Percentiles rank a stretch among this genome's conserved stretches.
These are phyloP conservation scores for Paraurostyla sp. DNA, from an alignment of 73 alveolate species.

Conservation along the genomic window DNA sequence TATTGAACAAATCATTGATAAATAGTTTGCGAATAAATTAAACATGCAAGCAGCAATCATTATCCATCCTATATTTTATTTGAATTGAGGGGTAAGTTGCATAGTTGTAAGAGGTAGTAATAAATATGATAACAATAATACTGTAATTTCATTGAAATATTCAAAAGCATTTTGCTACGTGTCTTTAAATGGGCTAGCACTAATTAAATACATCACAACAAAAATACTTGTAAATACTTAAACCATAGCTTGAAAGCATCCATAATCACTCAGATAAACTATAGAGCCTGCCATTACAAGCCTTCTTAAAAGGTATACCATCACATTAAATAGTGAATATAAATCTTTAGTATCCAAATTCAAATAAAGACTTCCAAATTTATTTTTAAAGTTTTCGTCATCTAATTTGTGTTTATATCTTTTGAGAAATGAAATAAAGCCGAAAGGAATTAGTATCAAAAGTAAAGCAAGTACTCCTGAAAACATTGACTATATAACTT, in stretches of 20 bases:
- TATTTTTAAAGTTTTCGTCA: neutral
- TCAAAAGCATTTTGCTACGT: neutral
- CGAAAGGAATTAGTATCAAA: neutral
- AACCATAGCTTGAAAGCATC: neutral
- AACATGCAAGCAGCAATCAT: neutral
- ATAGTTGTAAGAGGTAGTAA: neutral
- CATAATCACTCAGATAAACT: neutral
- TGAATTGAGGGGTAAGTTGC: neutral
- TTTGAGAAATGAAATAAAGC: neutral
- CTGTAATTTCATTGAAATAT: neutral
- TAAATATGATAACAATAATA: neutral
- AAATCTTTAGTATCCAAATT: neutral
- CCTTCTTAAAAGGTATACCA: slow-evolving; percentile 6
- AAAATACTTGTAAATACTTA: neutral
- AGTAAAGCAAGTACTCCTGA: neutral
- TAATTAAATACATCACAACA: neutral
- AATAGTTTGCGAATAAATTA: neutral
- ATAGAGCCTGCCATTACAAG: neutral
- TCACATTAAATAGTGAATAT: neutral
- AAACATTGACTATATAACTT: neutral
- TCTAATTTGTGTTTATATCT: neutral
- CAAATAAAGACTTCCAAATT: neutral
- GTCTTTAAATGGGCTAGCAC: neutral
- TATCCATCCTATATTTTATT: neutral
- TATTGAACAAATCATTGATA: neutral